Evolutionary conservation across 306 rosid genomes (phyloP).

Genomic region (Cicer chorassanicum): DNA sequence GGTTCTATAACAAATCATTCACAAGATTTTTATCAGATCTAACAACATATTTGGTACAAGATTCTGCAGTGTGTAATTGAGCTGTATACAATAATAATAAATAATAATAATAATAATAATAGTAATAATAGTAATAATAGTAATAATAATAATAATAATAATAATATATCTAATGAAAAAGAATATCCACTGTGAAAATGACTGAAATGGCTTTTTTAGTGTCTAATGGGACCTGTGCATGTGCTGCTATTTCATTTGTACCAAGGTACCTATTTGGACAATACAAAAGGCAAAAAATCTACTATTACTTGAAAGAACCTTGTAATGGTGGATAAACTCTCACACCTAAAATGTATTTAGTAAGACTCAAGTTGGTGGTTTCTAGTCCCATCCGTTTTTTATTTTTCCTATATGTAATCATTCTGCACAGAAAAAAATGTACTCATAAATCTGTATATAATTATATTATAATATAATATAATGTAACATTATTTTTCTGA

Average conservation of each 20-base stretch:
- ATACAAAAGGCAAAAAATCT: constrained; percentile 30
- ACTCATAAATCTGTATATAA: constrained; percentile 13
- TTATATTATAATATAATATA: neutral
- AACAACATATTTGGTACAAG: constrained; percentile 26
- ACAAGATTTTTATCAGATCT: constrained; percentile 28
- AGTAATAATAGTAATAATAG: too few relatives aligned
- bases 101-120: too few relatives aligned
- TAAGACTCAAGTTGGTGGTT: constrained; percentile 35
- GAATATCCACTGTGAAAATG: constrained; percentile 48
- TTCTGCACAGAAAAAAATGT: constrained; percentile 29
- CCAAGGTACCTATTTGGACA: constrained; percentile 34
- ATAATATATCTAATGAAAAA: constrained; percentile 24
- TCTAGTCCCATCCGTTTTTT: constrained; percentile 25
- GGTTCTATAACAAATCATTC: constrained; percentile 23
- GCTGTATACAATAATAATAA: neutral
- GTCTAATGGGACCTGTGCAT: constrained; percentile 51
- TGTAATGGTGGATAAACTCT: constrained; percentile 39
- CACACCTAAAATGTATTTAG: constrained; percentile 38
- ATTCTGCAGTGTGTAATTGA: constrained; percentile 31
- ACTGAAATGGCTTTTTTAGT: constrained; percentile 46
- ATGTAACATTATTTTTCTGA: constrained; percentile 10
- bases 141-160: too few relatives aligned
- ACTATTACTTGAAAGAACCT: constrained; percentile 40
- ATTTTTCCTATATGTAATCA: constrained; percentile 31
- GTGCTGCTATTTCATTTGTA: constrained; percentile 37